Percentiles rank a stretch among this genome's conserved stretches.
These are phyloP conservation scores for Aspergillus jensenii DNA, from an alignment of 2,329 filamentous ascomycete genomes.

Conservation along the genomic window DNA sequence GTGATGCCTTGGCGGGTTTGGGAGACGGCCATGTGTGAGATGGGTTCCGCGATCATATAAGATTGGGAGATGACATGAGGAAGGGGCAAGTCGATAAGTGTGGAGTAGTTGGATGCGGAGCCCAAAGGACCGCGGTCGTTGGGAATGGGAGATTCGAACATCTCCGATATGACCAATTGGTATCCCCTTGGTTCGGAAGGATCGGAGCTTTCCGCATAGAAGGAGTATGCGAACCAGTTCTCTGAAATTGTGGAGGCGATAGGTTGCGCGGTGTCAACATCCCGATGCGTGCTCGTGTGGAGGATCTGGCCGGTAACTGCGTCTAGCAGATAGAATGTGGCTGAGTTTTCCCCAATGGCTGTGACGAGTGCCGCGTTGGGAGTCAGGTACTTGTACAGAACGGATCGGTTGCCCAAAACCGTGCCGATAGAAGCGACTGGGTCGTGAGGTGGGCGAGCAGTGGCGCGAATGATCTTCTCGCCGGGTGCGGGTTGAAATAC, in stretches of 20 bases:
- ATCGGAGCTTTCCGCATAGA: constrained; percentile 58
- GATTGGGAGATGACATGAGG: constrained; percentile 78
- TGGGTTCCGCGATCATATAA: constrained; percentile 76
- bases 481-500: constrained; percentile 66
- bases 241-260: constrained; percentile 80
- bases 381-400: constrained; percentile 96
- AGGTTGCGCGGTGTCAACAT: constrained; percentile 71
- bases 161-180: constrained; percentile 79
- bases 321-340: constrained; percentile 79
- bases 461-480: constrained; percentile 68
- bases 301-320: constrained; percentile 81
- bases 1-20: constrained; percentile 92
- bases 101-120: constrained; percentile 70
- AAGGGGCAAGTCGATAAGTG: constrained; percentile 63
- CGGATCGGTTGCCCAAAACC: constrained; percentile 86
- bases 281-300: constrained; percentile 66
- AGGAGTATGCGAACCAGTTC: constrained; percentile 93
- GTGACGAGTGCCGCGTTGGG: constrained; percentile 79
- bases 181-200: constrained; percentile 68
- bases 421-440: constrained; percentile 93
- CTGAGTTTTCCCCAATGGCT: constrained; percentile 60
- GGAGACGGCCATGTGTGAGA: constrained; percentile 77
- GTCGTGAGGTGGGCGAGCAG: constrained; percentile 71
- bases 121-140: constrained; percentile 83
- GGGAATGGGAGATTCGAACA: constrained; percentile 80